Evolutionary conservation across 495 filamentous ascomycete species (phyloP), one percentile per base, ranked within the genome.

Genomic region (Hyaloscypha variabilis): DNA sequence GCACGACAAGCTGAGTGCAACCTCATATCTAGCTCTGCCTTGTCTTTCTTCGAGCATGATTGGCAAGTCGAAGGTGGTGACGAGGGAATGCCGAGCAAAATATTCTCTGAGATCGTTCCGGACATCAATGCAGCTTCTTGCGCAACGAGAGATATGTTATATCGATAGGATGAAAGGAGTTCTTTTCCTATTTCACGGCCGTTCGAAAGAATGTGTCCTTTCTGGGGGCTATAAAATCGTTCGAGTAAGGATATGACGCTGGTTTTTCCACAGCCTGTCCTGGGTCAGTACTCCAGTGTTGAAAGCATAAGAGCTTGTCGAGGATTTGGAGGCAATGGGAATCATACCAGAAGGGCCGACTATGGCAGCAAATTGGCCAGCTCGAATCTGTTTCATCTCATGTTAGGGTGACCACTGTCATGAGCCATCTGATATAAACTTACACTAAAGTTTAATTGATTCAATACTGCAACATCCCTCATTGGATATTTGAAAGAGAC

Each of bases 261-360:
- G 1, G 83, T 87, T 69, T 94, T 94, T 6, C 91, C 91, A 29
- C 85, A 89, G 23, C 91, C 91, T 57, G 36, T 14, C 28, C 24
- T 42, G 11, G 46, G 52, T 30, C 24, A 17, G 8, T 6, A 51
- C 36, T 34, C 17, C 19, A 60, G 13, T 34, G 6, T 30, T 8
- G 10, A 60, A 13, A 8, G 13, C 26, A 21, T 6, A n/a, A 14
- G 13, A 57, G 2, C 6, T 30, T 11, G 19, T 17, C 14, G 34
- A 26, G 10, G 8, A n/a, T 49, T 6, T n/a, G n/a, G 6, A 2
- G n/a, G 11, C 17, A 10, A 11, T 59, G 71, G 60, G 31, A 13
- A 34, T 34, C 8, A 34, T 57, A 78, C 87, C 87, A 3, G 82
- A 86, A 0, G 88, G 78, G 1, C 91, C 91, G 19, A 92, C 90